Evolutionary conservation across 2,329 filamentous ascomycete genomes (phyloP), one percentile per base, ranked within the genome.

Genomic region (Sarocladium strictum): DNA sequence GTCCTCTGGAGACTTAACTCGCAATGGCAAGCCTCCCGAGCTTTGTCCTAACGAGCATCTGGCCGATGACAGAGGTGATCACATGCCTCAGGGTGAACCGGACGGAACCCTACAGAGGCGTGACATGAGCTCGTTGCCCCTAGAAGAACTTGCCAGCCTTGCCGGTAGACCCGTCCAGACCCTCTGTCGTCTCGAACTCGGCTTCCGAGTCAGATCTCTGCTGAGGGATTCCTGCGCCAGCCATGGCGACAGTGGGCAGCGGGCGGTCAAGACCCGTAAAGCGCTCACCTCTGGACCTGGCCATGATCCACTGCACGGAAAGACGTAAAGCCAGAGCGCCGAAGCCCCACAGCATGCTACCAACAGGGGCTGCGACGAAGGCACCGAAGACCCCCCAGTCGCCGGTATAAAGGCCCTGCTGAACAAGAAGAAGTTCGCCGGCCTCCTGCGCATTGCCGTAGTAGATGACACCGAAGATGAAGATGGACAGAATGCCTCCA

Each of bases 361-460:
- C 89, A 2, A 92, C 70, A 0, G 89, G 89, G 0, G 89, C 89
- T 10, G 86, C 87, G 3, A 93, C 85, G 63, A 93, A 94, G 3
- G 89, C 88, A 62, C 89, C 89, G 67, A 94, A 94, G 1, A 81
- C 87, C 58, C 83, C 86, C 90, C 90, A 94, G 67, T 93, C 89
- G 49, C 84, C 77, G 1, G 76, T 81, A 68, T 92, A 94, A 19
- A 94, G 74, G 0, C 89, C 89, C 59, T 85, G 76, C 65, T 89
- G 78, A 12, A 94, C 72, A 24, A 93, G 73, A 51, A 94, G 78
- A 54, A 94, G 79, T 56, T 85, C 76, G 1, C 78, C 85, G 4
- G 86, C 89, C 6, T 76, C 64, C 53, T 76, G 65, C 1, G 81
- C 84, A 63, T 84, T 78, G 47, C 85, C 86, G 29, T 88, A 92